Evolutionary conservation across 257 asterid species (phyloP), one percentile per base, ranked within the genome.

Genomic region (Nicotiana benthamiana): DNA sequence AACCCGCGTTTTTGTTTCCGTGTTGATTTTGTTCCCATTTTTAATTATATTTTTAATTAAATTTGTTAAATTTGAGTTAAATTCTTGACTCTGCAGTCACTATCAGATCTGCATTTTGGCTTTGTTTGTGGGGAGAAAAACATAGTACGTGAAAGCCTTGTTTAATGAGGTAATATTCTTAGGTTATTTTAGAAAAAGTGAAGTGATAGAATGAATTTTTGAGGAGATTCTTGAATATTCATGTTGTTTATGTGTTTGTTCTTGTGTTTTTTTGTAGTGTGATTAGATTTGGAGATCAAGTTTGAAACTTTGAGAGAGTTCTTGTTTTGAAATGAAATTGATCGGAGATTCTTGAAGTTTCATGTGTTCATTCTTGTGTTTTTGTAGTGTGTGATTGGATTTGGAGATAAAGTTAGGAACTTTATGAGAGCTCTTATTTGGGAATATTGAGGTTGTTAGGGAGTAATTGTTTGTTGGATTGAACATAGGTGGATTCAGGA

Each of bases 1-100:
- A 91, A 88, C 83, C 90, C 94, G 95, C 89, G 97, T 92, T 87
- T 82, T 83, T 43, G 70, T 87, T 83, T 83, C 76, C 79, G 64
- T 75, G 77, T 83, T 66, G 65, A 82, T 84, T 57, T 86, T 27
- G 3, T 28, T 52, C 43, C 1, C 77, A 56, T 40, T 63, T 75
- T 68, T 59, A 76, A 13, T 78, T 75, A 28, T 2, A 28, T 46
- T 81, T 34, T 40, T 60, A 36, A 32, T 46, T 75, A 40, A 79
- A 24, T 22, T 34, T 77, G 36, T 56, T 77, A 59, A 22, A 43
- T 34, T 62, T 62, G 46, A 52, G 59, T 32, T 83, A 57, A 64
- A 75, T 79, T 79, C 79, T 32, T 81, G 65, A 75, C 79, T 85
- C 77, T 83, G 79, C 77, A 56, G 86, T 92, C 92, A 67, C 88